Percentiles rank a stretch among this genome's conserved stretches.
phyloP scores from a whole-genome alignment of 2,329 filamentous ascomycete genomes.

The Sporothrix phasma region DNA sequence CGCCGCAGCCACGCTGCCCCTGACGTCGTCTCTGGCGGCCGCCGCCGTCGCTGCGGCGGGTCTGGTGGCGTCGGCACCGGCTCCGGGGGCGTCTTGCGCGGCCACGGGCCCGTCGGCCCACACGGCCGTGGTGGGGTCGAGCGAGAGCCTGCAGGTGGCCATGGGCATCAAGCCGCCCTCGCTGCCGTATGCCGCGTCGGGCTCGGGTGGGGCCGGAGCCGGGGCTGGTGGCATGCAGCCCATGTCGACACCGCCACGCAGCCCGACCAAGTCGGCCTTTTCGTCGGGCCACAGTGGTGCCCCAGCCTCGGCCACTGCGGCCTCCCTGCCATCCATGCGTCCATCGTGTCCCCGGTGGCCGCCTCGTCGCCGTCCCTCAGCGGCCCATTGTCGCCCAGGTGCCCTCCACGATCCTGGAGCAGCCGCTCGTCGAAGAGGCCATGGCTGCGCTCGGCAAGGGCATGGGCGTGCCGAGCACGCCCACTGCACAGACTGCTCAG shows the following conservation, averaged over 20 bases:
- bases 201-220: conserved; percentile 20
- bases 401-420: conserved; percentile 46
- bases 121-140: conserved; percentile 25
- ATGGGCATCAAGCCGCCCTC: conserved; percentile 30
- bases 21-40: conserved; percentile 15
- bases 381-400: conserved; percentile 40
- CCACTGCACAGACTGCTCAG: conserved; percentile 14
- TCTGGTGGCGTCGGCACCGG: conserved; percentile 26
- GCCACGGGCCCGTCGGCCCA: background rate
- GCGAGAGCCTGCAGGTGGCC: conserved; percentile 34
- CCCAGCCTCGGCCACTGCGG: background rate
- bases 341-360: conserved; percentile 5
- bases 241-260: conserved; percentile 48
- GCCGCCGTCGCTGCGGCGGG: background rate
- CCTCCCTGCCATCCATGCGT: conserved; percentile 24
- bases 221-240: conserved; percentile 22
- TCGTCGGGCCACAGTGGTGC: background rate
- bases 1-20: conserved; percentile 49
- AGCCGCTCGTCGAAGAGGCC: conserved; percentile 38
- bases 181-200: conserved; percentile 16
- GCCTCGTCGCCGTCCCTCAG: conserved; percentile 37
- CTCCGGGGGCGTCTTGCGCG: conserved; percentile 23
- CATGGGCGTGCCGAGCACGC: conserved; percentile 5
- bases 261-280: conserved; percentile 40
- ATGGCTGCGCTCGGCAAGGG: conserved; percentile 22